Conservation (phyloP, 352 stramenopile genomes). For the Phytopythium vexans region DNA sequence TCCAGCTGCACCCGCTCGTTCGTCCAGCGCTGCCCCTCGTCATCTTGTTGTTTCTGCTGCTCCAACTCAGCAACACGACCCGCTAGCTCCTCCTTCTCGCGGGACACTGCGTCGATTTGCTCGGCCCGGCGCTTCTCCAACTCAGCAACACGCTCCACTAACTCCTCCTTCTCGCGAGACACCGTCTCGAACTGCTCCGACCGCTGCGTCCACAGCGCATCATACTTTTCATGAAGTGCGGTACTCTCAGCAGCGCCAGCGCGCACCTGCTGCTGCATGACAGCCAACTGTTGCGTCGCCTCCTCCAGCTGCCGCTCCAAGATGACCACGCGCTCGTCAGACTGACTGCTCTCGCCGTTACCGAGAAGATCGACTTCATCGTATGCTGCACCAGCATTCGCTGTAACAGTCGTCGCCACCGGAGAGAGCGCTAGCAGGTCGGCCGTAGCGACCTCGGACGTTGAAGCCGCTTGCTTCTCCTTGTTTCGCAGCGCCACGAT, state of each 20-base stretch:
- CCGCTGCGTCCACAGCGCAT: constrained; percentile 17
- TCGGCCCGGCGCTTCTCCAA: constrained; percentile 1
- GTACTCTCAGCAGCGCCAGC: constrained; percentile 13
- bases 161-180: constrained; percentile 11
- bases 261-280: constrained; percentile 37
- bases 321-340: constrained; percentile 3
- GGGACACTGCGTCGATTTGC: not conserved
- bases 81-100: constrained; percentile 5
- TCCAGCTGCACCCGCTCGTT: constrained; percentile 34
- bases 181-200: constrained; percentile 5
- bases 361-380: constrained; percentile 58
- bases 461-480: constrained; percentile 24
- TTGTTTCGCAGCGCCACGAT: constrained; percentile 39
- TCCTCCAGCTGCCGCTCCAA: constrained; percentile 35
- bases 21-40: not conserved
- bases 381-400: constrained; percentile 21
- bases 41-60: not conserved
- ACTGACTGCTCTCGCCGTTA: constrained; percentile 7
- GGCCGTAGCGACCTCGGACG: constrained; percentile 20
- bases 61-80: not conserved
- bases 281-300: constrained; percentile 34
- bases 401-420: constrained; percentile 7
- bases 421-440: constrained; percentile 48
- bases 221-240: constrained; percentile 22
- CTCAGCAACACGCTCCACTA: constrained; percentile 1